Base-by-base conservation (phyloP, 1,284 basidiomycete genomes). In the Cerrena zonata region DNA sequence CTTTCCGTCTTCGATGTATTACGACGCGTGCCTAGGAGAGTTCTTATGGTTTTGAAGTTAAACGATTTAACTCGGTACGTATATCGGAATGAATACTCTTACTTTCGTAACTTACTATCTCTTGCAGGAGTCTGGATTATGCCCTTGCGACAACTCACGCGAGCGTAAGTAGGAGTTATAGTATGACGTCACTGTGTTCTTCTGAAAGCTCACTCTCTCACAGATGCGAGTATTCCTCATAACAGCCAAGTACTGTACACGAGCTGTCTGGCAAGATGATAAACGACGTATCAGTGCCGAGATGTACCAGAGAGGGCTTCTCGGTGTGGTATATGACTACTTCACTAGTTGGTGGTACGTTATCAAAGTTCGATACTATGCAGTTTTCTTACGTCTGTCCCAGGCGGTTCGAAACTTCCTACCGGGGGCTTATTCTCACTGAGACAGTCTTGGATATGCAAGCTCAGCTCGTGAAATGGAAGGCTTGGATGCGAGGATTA, bases 141-240 rank as follows among this genome's bases (percentile, higher is more conserved):
- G 79, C 85, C 10, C 69, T 90, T 5, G 77, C 76, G 61, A 91
- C 86, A 2, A 93, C 77, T 3, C 87, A 89, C 65, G 84, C 87
- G 10, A 82, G 79, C 63, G 84, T 82, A 34, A 15, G 15, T n/a
- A n/a, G n/a, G n/a, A n/a, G n/a, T n/a, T n/a, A n/a, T n/a, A n/a
- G n/a, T n/a, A 60, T 46, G 74, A 55, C 45, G 2, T 36, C 37
- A 22, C 30, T 43, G 26, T n/a, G 15, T 34, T 7, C 30, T 15
- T 15, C 7, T 34, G 30, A 15, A 34, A 34, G 7, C 30, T 7
- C 30, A 34, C 30, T 25, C 12, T 50, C 15, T 15, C 7, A 7
- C 30, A 89, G 78, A 74, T 84, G 53, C 86, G 94, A 11, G 83
- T 96, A 61, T 99, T 97, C 67, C 67, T 98, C 37, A 89, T 98